A percentile compares a stretch with the other conserved stretches of the same genome.
Evolutionary conservation across 768 basidiomycete genomes (phyloP).

Genomic region (Boletus sp.): DNA sequence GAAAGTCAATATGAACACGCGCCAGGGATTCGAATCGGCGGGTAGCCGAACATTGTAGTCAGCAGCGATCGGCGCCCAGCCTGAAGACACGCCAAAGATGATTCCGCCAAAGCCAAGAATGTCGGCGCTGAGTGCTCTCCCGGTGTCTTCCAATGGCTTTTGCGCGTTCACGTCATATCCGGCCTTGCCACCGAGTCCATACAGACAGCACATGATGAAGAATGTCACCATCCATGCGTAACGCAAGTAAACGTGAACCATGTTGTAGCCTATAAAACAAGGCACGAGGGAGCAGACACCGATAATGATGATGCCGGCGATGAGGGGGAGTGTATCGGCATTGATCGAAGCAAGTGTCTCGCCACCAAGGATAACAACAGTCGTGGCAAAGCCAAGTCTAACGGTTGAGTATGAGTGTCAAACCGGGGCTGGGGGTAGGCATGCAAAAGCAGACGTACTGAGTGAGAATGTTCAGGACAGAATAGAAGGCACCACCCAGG

Average conservation of each 20-base stretch:
- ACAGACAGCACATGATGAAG: conserved; percentile 49
- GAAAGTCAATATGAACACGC: conserved; percentile 48
- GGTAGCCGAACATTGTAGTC: conserved; percentile 55
- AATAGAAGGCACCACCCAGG: conserved; percentile 46
- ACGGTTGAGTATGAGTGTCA: not conserved
- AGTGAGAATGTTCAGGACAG: conserved; percentile 52
- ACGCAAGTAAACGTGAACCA: conserved; percentile 49
- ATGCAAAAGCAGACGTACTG: conserved; percentile 27
- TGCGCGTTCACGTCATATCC: conserved; percentile 46
- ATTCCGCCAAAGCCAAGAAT: conserved; percentile 52
- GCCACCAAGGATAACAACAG: conserved; percentile 51
- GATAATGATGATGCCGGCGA: conserved; percentile 48
- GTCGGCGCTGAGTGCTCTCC: conserved; percentile 42
- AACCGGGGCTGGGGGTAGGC: not conserved
- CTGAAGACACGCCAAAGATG: conserved; percentile 45
- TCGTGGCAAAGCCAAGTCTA: conserved; percentile 47
- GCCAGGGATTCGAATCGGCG: conserved; percentile 37
- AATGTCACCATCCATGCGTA: conserved; percentile 51
- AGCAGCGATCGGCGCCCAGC: conserved; percentile 53
- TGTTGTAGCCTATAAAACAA: conserved; percentile 45
- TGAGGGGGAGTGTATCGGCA: conserved; percentile 41
- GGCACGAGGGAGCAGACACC: conserved; percentile 40
- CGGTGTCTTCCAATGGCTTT: conserved; percentile 40
- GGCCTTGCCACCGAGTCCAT: conserved; percentile 45
- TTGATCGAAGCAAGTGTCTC: conserved; percentile 48